phyloP scores from a whole-genome alignment of 164 flowering plant genomes.

The Magnolia changhungtana region DNA sequence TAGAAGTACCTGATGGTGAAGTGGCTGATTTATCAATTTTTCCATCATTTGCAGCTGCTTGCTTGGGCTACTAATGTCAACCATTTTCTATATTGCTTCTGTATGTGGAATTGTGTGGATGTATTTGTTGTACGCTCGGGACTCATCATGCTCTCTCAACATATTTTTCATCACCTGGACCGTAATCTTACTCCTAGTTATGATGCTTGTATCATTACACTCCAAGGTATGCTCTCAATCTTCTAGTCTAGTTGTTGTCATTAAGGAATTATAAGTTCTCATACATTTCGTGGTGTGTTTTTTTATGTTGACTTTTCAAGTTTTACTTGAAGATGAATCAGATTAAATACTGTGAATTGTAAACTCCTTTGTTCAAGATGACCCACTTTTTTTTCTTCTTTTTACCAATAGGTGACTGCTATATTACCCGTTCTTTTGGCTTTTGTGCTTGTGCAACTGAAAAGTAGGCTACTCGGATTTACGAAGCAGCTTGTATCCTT shows the following conservation, averaged over 20 bases:
- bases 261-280: background rate
- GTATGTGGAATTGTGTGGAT: conserved; percentile 61
- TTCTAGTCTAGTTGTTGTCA: background rate
- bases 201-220: conserved; percentile 72
- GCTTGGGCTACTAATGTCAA: conserved; percentile 70
- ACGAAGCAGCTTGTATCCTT: too few species aligned
- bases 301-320: background rate
- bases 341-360: background rate
- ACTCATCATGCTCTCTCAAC: conserved; percentile 55
- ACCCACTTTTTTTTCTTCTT: background rate
- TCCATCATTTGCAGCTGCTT: conserved; percentile 41
- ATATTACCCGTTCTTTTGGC: background rate
- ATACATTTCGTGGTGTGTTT: background rate
- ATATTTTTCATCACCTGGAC: conserved; percentile 93
- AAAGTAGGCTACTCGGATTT: background rate
- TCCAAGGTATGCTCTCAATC: conserved; percentile 52
- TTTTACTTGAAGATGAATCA: too few species aligned
- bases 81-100: conserved; percentile 63
- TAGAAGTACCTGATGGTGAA: background rate
- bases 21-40: conserved; percentile 3
- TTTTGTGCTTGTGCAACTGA: background rate
- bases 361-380: too few species aligned
- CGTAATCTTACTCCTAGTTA: conserved; percentile 54
- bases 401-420: background rate
- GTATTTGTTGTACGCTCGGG: conserved; percentile 50